Evolutionary conservation across 768 basidiomycete species (phyloP).

Genomic region (Gymnopilus junonius): DNA sequence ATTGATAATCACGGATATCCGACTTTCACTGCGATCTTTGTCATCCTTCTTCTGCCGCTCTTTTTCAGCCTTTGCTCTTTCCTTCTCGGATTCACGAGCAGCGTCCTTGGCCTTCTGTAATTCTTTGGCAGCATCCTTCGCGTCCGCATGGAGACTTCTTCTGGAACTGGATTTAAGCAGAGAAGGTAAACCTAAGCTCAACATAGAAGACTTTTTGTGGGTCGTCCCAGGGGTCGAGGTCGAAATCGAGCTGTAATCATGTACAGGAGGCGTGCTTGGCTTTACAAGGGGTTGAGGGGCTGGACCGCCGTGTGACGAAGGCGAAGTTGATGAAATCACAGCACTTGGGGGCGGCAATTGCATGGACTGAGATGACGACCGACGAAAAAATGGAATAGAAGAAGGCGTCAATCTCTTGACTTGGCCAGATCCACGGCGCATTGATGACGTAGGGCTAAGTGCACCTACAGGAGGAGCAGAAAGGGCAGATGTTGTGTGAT

Average conservation of each 20-base stretch:
- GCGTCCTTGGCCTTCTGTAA: slow-evolving; percentile 43
- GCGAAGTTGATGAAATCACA: slow-evolving; percentile 56
- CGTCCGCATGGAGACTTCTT: slow-evolving; percentile 75
- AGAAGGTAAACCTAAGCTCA: slow-evolving; percentile 81
- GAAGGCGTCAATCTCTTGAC: slow-evolving; percentile 89
- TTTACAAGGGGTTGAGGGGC: slow-evolving; percentile 47
- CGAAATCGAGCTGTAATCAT: slow-evolving; percentile 55
- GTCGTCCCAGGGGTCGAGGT: slow-evolving; percentile 60
- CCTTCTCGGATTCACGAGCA: slow-evolving; percentile 54
- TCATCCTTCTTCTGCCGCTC: slow-evolving; percentile 74
- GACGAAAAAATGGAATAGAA: slow-evolving; percentile 92
- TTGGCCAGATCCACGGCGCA: slow-evolving; percentile 57
- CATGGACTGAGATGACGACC: slow-evolving; percentile 89
- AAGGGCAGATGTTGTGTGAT: slow-evolving; percentile 56
- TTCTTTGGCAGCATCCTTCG: slow-evolving; percentile 58
- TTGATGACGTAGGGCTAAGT: slow-evolving; percentile 73
- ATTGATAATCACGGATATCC: slow-evolving; percentile 87
- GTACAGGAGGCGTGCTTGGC: slow-evolving; percentile 53
- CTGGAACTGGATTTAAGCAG: slow-evolving; percentile 86
- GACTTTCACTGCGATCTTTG: slow-evolving; percentile 88
- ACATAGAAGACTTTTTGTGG: slow-evolving; percentile 81
- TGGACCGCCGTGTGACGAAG: slow-evolving; percentile 31
- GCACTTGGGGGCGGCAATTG: slow-evolving; percentile 53
- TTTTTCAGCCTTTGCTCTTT: slow-evolving; percentile 48
- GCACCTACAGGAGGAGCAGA: slow-evolving; percentile 61